Evolutionary conservation across 2,329 filamentous ascomycete species (phyloP).

Genomic region (Penicillium palitans): DNA sequence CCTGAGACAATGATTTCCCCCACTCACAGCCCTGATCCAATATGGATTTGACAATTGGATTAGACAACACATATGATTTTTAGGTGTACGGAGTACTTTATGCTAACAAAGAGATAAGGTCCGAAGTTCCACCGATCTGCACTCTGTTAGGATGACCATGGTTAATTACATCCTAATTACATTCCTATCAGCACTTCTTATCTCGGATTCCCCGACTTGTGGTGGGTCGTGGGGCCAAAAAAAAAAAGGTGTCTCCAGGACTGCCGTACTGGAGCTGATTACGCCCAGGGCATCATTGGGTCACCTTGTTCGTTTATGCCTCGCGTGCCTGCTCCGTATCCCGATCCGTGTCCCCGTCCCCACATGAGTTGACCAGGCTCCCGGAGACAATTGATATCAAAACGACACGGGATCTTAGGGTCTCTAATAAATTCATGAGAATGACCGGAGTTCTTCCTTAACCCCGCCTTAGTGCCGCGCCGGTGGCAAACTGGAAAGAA

Average conservation of each 20-base stretch:
- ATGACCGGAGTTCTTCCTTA: neutral
- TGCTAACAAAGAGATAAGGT: constrained; percentile 16
- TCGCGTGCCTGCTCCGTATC: neutral
- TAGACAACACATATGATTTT: neutral
- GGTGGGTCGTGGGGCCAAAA: constrained; percentile 17
- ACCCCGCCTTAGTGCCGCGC: neutral
- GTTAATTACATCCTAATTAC: constrained; percentile 27
- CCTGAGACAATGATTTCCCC: constrained; percentile 1
- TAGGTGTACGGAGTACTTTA: neutral
- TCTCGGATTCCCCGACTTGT: constrained; percentile 17
- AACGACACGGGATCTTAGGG: neutral
- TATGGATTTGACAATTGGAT: constrained; percentile 2
- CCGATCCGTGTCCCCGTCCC: neutral
- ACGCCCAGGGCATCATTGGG: neutral
- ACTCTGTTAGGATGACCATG: constrained; percentile 26
- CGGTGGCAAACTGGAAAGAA: neutral
- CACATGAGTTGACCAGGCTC: neutral
- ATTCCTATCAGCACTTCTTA: constrained; percentile 30
- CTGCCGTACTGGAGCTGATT: neutral
- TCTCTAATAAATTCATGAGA: neutral
- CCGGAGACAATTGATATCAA: neutral
- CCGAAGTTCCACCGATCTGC: constrained; percentile 13
- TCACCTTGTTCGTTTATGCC: neutral
- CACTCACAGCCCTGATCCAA: neutral
- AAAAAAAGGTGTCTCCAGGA: neutral